Base-by-base conservation (phyloP, 2,329 filamentous ascomycete species). In the Sphaerulina populicola region DNA sequence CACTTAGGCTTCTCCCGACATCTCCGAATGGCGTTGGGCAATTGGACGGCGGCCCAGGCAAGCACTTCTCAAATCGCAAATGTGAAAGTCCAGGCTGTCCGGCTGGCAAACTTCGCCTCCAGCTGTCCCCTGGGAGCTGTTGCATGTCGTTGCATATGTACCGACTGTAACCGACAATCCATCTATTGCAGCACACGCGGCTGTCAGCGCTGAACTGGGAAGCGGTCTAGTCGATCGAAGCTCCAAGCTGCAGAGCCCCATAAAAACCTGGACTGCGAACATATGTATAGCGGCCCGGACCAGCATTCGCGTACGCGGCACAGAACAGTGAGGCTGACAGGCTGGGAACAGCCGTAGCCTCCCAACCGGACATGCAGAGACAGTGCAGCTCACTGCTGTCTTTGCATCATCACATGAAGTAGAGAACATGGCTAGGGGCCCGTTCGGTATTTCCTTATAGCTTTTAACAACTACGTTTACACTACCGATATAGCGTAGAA, bases 171-270 rank as follows among this genome's bases (percentile, higher is more conserved):
- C n/a, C n/a, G 45, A 35, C 51, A 39, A 44, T 48, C 39, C 23
- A 35, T 49, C 51, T 46, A 27, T 29, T 40, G 45, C 51, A 43
- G 38, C 39, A 44, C 51, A 45, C 37, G 50, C 43, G 45, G 45
- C 45, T 52, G 50, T 52, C 50, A 39, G 30, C 23, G 40, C 45
- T 46, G 37, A 46, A 49, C 33, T 36, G 37, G 46, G 18, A n/a
- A 31, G 23, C 31, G n/a, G 12, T 29, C 23, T 36, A 42, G 51
- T 46, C 47, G 46, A 53, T 53, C 51, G 18, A 23, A 6, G 5
- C 38, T 18, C 14, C 18, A 18, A 21, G 18, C 15, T 21, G 15
- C 9, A 21, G 5, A 40, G 8, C 18, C 18, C 18, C 18, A 18
- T 18, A 18, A 18, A 3, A 18, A 33, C 30, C 8, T 35, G 10